Base-by-base conservation (phyloP, 208 protist genomes). In the Entamoeba dispar region DNA sequence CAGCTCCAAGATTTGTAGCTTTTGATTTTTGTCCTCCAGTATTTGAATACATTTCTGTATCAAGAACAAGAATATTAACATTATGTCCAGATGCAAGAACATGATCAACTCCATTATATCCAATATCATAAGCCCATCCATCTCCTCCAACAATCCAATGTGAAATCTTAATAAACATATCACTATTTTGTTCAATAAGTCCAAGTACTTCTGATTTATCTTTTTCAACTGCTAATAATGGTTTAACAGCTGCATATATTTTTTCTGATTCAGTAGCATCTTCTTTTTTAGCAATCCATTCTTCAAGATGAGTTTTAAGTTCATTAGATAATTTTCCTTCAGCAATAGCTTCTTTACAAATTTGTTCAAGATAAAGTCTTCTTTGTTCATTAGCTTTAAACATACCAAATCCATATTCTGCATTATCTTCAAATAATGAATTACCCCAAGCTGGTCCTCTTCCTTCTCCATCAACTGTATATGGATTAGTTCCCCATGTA, bases 111-210 rank as follows among this genome's bases (percentile, higher is more conserved):
- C 95, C 95, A 57, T 77, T 90, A 50, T 93, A 96, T 50, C 94
- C 95, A 69, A 96, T 96, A 93, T 96, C 95, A 90, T 95, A 96
- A 17, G 94, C 95, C 95, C 94, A 95, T 7, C 95, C 95, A 86
- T 96, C 95, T 47, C 93, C 93, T 50, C 94, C 95, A 38, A 95
- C 27, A 92, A 96, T 93, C 95, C 93, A 96, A 10, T 94, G 49
- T n/a, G 47, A 34, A 38, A 90, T 50, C 27, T 43, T 31, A 14
- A 55, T 14, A 15, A 95, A 92, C 15, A 95, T n/a, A n/a, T 94
- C 34, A 27, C 91, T 19, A 34, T 95, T 94, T 15, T 43, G 5
- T 8, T 55, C 49, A 14, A 94, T 91, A 50, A 31, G 7, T 15
- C 61, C 15, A 8, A 91, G 15, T 31, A 91, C 22, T 4, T 3